Evolutionary conservation across 169 alveolate species (phyloP).

Genomic region (Perkinsus marinus): DNA sequence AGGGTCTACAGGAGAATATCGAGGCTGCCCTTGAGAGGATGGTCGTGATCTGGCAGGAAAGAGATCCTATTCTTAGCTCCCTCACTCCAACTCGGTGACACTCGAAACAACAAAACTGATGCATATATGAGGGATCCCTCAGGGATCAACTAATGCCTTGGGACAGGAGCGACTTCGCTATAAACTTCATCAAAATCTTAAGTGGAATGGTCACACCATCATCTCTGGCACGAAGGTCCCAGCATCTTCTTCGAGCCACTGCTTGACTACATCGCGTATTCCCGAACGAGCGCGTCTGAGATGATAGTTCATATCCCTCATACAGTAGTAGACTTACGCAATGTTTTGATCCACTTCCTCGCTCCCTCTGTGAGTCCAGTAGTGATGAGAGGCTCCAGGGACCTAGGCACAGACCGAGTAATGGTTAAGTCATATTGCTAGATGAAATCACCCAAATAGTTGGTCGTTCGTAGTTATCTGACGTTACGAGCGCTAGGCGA

Average conservation of each 20-base stretch:
- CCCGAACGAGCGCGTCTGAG: background rate
- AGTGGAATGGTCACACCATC: no score
- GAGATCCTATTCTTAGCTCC: no score
- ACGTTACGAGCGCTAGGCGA: background rate
- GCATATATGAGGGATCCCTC: no score
- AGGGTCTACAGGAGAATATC: no score
- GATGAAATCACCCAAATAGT: background rate
- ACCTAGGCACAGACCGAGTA: background rate
- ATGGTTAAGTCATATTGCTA: background rate
- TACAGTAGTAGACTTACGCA: background rate
- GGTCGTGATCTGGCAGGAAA: no score
- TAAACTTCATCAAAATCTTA: no score
- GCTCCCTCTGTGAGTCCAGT: background rate
- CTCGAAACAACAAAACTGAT: no score
- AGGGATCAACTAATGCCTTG: no score
- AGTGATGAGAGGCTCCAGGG: background rate
- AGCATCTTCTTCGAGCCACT: background rate
- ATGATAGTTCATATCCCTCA: background rate
- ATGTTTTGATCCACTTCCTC: background rate
- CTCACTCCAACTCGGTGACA: no score
- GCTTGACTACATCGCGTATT: background rate
- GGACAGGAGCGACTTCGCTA: no score
- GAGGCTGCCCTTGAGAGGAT: no score
- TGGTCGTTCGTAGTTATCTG: background rate
- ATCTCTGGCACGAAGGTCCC: background rate